Conservation (phyloP, 2,329 filamentous ascomycete genomes). For the Fusarium praegraminearum region DNA sequence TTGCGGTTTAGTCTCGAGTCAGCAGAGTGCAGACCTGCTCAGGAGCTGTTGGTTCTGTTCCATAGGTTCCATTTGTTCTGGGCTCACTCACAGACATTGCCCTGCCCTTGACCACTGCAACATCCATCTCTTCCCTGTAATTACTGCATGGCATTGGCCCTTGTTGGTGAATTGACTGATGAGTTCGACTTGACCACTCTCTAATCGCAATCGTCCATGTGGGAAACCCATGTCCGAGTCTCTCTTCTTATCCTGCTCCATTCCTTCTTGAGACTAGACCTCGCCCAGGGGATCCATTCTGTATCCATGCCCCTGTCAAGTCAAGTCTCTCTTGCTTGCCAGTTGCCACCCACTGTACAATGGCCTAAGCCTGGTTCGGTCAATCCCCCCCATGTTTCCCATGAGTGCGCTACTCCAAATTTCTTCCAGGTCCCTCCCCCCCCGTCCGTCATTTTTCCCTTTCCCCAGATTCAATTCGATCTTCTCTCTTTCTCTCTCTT, state of each 20-base stretch:
- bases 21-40: neutral
- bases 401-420: slow-evolving; percentile 27
- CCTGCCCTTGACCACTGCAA: neutral
- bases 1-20: neutral
- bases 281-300: neutral
- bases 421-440: slow-evolving; percentile 17
- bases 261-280: neutral
- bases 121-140: neutral
- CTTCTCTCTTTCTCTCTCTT: neutral
- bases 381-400: slow-evolving; percentile 9
- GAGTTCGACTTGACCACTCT: neutral
- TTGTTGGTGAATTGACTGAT: neutral
- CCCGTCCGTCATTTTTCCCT: slow-evolving; percentile 9
- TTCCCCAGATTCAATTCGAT: slow-evolving; percentile 31
- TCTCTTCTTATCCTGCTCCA: neutral
- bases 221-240: neutral
- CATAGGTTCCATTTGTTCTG: too few species aligned
- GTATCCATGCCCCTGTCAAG: neutral
- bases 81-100: neutral
- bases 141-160: neutral
- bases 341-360: slow-evolving; percentile 21
- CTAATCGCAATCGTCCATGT: neutral
- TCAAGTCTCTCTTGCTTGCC: neutral
- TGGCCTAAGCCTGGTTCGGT: neutral
- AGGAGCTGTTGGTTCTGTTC: neutral